Percentiles rank a stretch among this genome's conserved stretches.
These are phyloP conservation scores for Trichaptum fuscoviolaceum DNA, from an alignment of 768 basidiomycete genomes.

Conservation along the genomic window DNA sequence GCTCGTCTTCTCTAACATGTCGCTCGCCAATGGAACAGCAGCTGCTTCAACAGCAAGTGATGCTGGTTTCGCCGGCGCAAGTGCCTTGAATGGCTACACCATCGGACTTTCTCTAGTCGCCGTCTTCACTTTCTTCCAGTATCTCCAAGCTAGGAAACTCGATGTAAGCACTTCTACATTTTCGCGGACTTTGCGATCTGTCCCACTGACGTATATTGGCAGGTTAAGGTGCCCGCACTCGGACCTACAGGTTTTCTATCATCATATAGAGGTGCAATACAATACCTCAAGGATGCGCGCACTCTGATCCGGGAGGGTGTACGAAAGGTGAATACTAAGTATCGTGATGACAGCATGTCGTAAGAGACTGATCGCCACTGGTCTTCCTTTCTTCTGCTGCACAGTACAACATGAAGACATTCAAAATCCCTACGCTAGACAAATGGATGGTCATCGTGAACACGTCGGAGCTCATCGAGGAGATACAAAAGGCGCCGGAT, in stretches of 20 bases:
- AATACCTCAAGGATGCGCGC: slow-evolving; percentile 26
- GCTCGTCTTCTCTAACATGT: not conserved
- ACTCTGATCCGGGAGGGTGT: slow-evolving; percentile 31
- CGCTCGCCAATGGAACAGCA: not conserved
- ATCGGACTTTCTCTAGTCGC: not conserved
- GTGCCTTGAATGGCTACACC: not conserved
- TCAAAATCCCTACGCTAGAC: slow-evolving; percentile 39
- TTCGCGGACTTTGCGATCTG: too few relatives aligned
- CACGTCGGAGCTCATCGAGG: slow-evolving; percentile 35
- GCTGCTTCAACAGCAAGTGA: not conserved
- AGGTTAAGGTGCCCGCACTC: slow-evolving; percentile 25
- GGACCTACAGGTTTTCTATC: slow-evolving; percentile 29
- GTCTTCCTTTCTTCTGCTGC: too few relatives aligned
- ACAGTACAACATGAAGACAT: slow-evolving; percentile 24
- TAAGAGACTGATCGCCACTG: not conserved
- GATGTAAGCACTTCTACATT: not conserved
- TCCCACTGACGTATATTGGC: not conserved
- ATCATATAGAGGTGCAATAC: slow-evolving; percentile 27
- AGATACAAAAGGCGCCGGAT: slow-evolving; percentile 40
- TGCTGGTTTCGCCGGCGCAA: not conserved
- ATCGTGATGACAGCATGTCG: slow-evolving; percentile 5
- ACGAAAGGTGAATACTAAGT: slow-evolving; percentile 18
- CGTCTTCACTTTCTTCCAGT: not conserved
- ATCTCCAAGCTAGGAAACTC: slow-evolving; percentile 1
- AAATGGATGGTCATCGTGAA: slow-evolving; percentile 38